Evolutionary conservation across 2,329 filamentous ascomycete species (phyloP), one percentile per base, ranked within the genome.

Genomic region (Sclerotinia borealis): DNA sequence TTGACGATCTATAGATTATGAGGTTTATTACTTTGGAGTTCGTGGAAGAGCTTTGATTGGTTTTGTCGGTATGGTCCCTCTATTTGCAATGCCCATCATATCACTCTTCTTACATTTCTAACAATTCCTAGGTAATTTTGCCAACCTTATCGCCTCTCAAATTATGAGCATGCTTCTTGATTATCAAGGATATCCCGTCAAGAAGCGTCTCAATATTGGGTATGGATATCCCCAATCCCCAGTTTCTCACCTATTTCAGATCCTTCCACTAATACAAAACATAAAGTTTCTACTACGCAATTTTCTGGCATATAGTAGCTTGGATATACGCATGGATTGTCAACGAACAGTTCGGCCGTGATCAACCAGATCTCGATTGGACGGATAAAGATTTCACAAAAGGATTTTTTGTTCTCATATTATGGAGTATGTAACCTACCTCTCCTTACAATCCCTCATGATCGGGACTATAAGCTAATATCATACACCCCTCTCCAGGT

Each of bases 341-440:
- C 7, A 79, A 83, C 68, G 79, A 81, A 66, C 79, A 81, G 39
- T 90, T 85, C 73, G 78, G 78, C 17, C 72, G 75, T 10, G 82
- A 82, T 0, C 75, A 78, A 27, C 87, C 87, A 0, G 81, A 79
- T 0, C 86, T 84, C 66, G 88, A 91, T 72, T 91, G 88, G 88
- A 69, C 72, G 0, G 80, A 80, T 63, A 65, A 76, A 0, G 85
- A 84, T 0, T 91, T 91, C 59, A 87, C 86, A 0, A 77, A 79
- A 39, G 85, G 81, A 0, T 91, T 91, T 68, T 84, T 80, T 0
- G 79, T 89, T 17, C 90, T 87, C 72, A 70, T 91, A 3, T 83
- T 91, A 67, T 79, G 79, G 80, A 72, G 76, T 70, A 61, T 56
- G 66, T 59, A 17, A 17, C 8, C 13, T 25, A n/a, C 17, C 34